phyloP scores from a whole-genome alignment of 345 rosid species.

The Ceriops tagal region DNA sequence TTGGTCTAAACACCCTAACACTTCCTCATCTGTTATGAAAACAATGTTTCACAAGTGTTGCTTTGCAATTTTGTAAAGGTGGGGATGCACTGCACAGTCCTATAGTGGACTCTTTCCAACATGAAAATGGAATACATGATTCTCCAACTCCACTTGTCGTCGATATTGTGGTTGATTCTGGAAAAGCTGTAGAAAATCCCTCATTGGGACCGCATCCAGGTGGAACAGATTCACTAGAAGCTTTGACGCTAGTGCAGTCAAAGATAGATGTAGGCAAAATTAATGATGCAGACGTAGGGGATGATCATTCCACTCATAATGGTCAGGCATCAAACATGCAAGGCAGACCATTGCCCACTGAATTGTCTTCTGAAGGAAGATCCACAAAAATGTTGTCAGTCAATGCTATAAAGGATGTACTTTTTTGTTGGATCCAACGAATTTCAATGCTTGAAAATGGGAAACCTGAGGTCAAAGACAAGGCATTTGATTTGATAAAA shows the following conservation, averaged over 20 bases:
- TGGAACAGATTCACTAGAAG: neutral
- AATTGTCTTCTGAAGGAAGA: neutral
- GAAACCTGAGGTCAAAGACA: neutral
- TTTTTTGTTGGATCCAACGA: constrained; percentile 10
- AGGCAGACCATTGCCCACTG: constrained; percentile 6
- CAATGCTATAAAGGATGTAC: constrained; percentile 1
- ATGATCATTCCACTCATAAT: constrained; percentile 4
- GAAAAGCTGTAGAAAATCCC: constrained; percentile 1
- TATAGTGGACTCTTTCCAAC: neutral
- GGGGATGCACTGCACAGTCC: neutral
- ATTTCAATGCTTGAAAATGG: neutral
- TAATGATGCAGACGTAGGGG: neutral
- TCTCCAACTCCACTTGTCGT: neutral
- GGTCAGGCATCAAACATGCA: neutral
- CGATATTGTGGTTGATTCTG: neutral
- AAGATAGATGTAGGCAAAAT: neutral
- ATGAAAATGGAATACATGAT: neutral
- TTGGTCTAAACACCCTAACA: neutral
- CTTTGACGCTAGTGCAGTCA: constrained; percentile 4
- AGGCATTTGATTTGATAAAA: neutral
- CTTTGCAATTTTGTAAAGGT: constrained; percentile 1
- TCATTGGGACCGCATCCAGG: neutral
- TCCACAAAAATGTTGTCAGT: neutral
- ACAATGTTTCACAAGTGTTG: neutral
- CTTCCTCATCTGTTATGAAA: neutral